A percentile compares a stretch with the other conserved stretches of the same genome.
phyloP scores from a whole-genome alignment of 768 basidiomycete genomes.

The Rhodotorula diobovata region DNA sequence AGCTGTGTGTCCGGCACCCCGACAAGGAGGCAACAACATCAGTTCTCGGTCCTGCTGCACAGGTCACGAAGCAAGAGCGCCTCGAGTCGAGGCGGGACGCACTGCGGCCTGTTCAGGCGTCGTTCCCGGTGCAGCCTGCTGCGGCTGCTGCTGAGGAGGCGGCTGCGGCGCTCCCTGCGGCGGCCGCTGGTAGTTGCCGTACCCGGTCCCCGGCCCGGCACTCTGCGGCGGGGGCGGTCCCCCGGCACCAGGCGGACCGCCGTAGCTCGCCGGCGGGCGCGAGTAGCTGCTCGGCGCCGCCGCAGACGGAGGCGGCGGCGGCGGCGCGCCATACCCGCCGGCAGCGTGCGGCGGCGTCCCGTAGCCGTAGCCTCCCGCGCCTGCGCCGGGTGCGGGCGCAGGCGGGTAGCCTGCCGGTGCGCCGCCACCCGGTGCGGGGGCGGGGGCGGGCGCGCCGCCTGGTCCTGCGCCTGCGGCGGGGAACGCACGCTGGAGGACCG shows the following conservation, averaged over 20 bases:
- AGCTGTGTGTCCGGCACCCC: no score
- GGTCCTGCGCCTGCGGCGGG: conserved; percentile 34
- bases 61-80: no score
- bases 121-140: not conserved
- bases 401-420: conserved; percentile 9
- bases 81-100: no score
- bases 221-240: conserved; percentile 46
- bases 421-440: no score
- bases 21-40: no score
- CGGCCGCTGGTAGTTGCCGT: conserved; percentile 47
- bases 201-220: conserved; percentile 39
- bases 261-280: conserved; percentile 29
- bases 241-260: no score
- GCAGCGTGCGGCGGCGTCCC: conserved; percentile 18
- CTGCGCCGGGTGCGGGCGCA: conserved; percentile 22
- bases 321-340: conserved; percentile 21
- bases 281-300: not conserved
- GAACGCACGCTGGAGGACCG: conserved; percentile 62
- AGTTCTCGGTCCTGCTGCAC: no score
- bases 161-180: not conserved
- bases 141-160: not conserved
- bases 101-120: conserved; percentile 5
- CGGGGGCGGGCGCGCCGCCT: conserved; percentile 10
- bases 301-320: not conserved
- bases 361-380: conserved; percentile 14